These are phyloP conservation scores for Collybia mongolica DNA, from an alignment of 768 basidiomycete species.

Conservation along the genomic window DNA sequence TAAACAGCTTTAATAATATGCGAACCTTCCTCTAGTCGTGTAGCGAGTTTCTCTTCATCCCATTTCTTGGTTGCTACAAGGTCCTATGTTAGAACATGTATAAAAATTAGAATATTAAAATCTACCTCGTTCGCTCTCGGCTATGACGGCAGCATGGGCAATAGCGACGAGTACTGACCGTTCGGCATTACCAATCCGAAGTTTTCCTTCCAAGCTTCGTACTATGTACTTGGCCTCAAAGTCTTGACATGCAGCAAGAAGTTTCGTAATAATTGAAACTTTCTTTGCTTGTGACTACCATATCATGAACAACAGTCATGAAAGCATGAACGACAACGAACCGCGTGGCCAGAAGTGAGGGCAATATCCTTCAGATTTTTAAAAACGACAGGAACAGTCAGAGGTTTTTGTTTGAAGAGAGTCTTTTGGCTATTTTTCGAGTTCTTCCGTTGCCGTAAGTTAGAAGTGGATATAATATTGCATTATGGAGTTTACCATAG, in stretches of 20 bases:
- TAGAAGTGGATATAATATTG: not conserved
- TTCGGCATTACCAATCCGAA: slow-evolving; percentile 96
- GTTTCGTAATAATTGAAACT: slow-evolving; percentile 90
- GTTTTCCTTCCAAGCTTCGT: slow-evolving; percentile 92
- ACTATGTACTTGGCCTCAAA: slow-evolving; percentile 96
- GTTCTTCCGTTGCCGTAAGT: slow-evolving; percentile 48
- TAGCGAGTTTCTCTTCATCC: slow-evolving; percentile 69
- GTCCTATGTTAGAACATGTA: slow-evolving; percentile 2
- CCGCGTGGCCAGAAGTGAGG: slow-evolving; percentile 77
- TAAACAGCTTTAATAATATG: slow-evolving; percentile 87
- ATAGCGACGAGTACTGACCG: slow-evolving; percentile 94
- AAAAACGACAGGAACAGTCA: slow-evolving; percentile 90
- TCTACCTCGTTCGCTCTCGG: slow-evolving; percentile 58
- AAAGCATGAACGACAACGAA: slow-evolving; percentile 23
- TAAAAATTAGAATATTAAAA: not conserved
- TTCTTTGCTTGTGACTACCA: slow-evolving; percentile 90
- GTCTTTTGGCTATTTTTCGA: slow-evolving; percentile 93
- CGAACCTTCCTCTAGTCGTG: slow-evolving; percentile 73
- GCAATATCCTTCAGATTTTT: slow-evolving; percentile 90
- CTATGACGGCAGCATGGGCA: slow-evolving; percentile 85
- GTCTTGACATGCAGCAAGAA: slow-evolving; percentile 89
- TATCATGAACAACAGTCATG: slow-evolving; percentile 2
- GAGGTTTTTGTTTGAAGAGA: slow-evolving; percentile 88
- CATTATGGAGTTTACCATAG: slow-evolving; percentile 61
- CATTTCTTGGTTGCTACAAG: slow-evolving; percentile 67